These are phyloP conservation scores for Penicillium sp. DNA, from an alignment of 2,329 filamentous ascomycete species.

Conservation along the genomic window DNA sequence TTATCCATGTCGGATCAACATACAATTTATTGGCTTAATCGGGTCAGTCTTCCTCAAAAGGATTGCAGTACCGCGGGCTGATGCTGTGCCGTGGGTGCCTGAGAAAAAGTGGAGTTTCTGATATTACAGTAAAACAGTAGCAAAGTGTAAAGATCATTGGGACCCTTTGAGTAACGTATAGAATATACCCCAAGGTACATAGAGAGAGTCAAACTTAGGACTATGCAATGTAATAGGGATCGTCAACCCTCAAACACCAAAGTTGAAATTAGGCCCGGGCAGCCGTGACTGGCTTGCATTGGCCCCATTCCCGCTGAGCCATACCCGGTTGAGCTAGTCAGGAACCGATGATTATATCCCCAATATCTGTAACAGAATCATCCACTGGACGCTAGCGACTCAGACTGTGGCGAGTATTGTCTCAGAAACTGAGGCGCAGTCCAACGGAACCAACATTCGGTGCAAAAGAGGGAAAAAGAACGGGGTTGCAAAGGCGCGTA, in stretches of 20 bases:
- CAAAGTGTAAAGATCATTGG: conserved; percentile 2
- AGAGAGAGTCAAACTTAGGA: neutral
- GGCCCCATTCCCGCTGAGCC: neutral
- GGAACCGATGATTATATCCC: neutral
- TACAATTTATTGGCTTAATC: neutral
- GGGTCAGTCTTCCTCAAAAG: neutral
- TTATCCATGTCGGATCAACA: neutral
- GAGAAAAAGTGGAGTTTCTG: conserved; percentile 1
- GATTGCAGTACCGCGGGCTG: neutral
- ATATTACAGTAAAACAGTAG: neutral
- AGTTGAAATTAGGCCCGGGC: neutral
- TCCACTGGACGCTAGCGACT: neutral
- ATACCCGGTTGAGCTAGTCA: neutral
- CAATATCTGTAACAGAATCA: neutral
- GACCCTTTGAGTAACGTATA: neutral
- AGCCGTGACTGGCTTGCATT: conserved; percentile 2
- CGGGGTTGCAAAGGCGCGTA: neutral
- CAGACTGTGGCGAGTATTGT: neutral
- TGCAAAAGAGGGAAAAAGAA: neutral
- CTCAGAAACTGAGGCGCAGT: neutral
- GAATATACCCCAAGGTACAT: neutral
- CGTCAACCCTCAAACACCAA: neutral
- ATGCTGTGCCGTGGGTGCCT: neutral
- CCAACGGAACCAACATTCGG: neutral
- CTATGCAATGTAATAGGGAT: neutral